Conservation (phyloP, 2,329 filamentous ascomycete genomes). For the Malbranchea zuffiana region DNA sequence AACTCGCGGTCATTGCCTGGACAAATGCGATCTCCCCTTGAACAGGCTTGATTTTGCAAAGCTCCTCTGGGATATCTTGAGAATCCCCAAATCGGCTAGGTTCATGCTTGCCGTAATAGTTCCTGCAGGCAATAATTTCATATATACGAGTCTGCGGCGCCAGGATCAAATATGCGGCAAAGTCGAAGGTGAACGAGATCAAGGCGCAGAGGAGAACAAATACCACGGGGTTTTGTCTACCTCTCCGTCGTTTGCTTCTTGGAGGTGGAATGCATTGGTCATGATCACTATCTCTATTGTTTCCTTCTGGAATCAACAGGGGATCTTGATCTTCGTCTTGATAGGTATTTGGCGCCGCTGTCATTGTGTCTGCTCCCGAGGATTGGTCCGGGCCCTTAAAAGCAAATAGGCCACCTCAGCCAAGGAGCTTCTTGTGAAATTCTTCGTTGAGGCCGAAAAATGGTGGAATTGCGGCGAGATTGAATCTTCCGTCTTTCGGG, state of each 20-base stretch:
- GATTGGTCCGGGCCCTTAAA: no score
- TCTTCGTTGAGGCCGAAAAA: no score
- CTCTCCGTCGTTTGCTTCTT: neutral
- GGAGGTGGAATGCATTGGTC: neutral
- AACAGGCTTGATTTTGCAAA: constrained; percentile 41
- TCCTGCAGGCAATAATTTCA: constrained; percentile 40
- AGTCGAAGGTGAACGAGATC: constrained; percentile 10
- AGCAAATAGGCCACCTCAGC: no score
- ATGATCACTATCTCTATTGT: neutral
- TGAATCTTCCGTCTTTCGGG: no score
- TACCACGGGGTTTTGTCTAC: constrained; percentile 8
- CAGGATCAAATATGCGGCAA: constrained; percentile 10
- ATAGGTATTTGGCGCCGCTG: neutral
- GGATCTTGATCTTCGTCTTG: constrained; percentile 6
- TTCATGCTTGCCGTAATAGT: constrained; percentile 35
- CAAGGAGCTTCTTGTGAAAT: no score
- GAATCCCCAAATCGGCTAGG: constrained; percentile 33
- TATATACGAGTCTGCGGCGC: constrained; percentile 33
- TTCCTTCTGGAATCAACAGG: neutral
- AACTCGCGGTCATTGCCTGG: constrained; percentile 41
- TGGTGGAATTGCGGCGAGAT: no score
- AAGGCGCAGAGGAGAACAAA: constrained; percentile 11
- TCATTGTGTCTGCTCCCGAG: no score
- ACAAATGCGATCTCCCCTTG: constrained; percentile 41
- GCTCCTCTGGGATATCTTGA: constrained; percentile 36